Base-by-base conservation (phyloP, 805 yeast genomes). In the Zygosaccharomyces bisporus region DNA sequence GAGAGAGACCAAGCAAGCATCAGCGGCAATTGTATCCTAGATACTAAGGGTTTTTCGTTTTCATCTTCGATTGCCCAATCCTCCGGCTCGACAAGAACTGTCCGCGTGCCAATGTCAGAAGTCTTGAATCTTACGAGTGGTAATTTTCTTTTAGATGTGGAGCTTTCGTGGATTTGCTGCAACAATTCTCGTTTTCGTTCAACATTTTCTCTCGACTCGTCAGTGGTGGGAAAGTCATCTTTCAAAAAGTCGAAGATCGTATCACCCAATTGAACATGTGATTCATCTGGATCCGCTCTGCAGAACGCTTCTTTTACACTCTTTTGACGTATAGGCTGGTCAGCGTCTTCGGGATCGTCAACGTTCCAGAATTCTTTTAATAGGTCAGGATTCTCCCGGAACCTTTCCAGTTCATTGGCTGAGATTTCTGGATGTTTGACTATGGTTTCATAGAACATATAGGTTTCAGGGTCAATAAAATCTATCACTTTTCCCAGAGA, bases 1-100 rank as follows among this genome's bases (percentile, higher is more conserved):
- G 97, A 89, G 34, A 93, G 66, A 0, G 99, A 89, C 97, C 98
- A 93, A 0, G 99, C 95, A n/a, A 90, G 69, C 55, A 91, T 81
- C 42, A 93, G 67, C 0, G 99, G 99, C 2, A 93, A 54, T 58
- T 93, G 99, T 0, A 73, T 71, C 55, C 97, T 72, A 1, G 83
- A 72, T 0, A 86, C 95, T 10, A 87, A 53, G 0, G 83, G 77
- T 6, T 71, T 71, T 16, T 83, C 87, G 18, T 73, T 67, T 41
- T 84, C 88, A 63, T 88, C 95, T 51, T 83, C 91, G 17, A 86
- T 71, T 0, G 74, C 75, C 88, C 96, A 91, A 10, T 72, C 72
- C 59, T 91, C 98, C 0, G 90, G 88, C 50, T 80, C 84, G 3
- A 89, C 84, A 9, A 90, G 64, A 1, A 87, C 81, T n/a, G 82